Percentiles rank a stretch among this genome's conserved stretches.
These are phyloP conservation scores for Byssoonygena ceratinophila DNA, from an alignment of 2,329 filamentous ascomycete species.

Conservation along the genomic window DNA sequence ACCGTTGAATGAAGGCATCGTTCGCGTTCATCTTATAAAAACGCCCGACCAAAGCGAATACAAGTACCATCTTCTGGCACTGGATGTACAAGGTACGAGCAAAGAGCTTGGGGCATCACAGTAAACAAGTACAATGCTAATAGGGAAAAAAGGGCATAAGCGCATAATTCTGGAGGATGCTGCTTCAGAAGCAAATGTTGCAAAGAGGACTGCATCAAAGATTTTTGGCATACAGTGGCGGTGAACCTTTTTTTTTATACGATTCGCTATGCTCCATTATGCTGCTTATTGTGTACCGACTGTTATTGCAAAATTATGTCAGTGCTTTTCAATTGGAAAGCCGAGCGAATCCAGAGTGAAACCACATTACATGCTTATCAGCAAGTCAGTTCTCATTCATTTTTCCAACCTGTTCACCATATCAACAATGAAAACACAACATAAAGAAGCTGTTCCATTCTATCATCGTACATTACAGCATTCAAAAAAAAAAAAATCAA, in stretches of 20 bases:
- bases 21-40: constrained; percentile 67
- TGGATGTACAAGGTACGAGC: constrained; percentile 60
- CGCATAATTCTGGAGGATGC: constrained; percentile 39
- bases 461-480: background rate
- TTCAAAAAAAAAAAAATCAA: too few species aligned
- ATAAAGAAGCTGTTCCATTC: background rate
- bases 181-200: constrained; percentile 27
- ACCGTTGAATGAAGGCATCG: constrained; percentile 59
- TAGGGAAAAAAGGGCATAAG: constrained; percentile 28
- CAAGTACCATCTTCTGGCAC: constrained; percentile 66
- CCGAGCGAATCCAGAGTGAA: too few species aligned
- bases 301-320: too few species aligned
- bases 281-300: background rate
- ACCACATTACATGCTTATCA: too few species aligned
- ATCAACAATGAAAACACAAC: background rate
- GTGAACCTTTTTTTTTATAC: constrained; percentile 12
- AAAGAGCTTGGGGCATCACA: background rate
- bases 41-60: constrained; percentile 54
- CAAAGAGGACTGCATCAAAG: constrained; percentile 38
- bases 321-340: too few species aligned
- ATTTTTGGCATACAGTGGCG: constrained; percentile 43
- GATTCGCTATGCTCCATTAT: background rate
- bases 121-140: constrained; percentile 4
- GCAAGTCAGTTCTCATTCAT: too few species aligned
- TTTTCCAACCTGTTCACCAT: too few species aligned